phyloP scores from a whole-genome alignment of 768 basidiomycete genomes.

The Thelephora aurantiotincta region DNA sequence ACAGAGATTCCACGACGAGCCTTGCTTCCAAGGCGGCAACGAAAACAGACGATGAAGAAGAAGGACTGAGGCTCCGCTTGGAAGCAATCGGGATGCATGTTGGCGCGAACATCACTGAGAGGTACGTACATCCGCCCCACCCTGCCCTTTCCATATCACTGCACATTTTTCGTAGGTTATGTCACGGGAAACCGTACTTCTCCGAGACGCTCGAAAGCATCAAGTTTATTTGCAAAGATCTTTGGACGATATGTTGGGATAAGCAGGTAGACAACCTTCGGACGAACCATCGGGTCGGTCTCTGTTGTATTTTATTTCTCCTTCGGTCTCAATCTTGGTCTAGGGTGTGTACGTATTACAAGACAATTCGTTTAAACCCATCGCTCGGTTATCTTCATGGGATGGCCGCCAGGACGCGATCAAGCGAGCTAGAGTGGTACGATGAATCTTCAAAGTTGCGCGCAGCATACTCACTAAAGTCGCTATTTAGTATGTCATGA shows the following conservation, averaged over 20 bases:
- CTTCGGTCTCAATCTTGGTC: neutral
- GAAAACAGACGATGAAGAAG: slow-evolving; percentile 53
- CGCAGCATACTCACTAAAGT: neutral
- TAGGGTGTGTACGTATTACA: slow-evolving; percentile 91
- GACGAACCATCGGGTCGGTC: slow-evolving; percentile 79
- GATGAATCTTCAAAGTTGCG: slow-evolving; percentile 9
- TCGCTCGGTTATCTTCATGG: slow-evolving; percentile 70
- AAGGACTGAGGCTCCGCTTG: slow-evolving; percentile 49
- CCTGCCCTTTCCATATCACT: neutral
- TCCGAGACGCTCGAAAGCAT: slow-evolving; percentile 77
- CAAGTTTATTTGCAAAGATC: slow-evolving; percentile 93
- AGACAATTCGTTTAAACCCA: slow-evolving; percentile 81
- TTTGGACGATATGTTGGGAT: slow-evolving; percentile 88
- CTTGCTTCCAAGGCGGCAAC: slow-evolving; percentile 11
- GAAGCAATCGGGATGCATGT: slow-evolving; percentile 81
- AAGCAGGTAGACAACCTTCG: slow-evolving; percentile 93
- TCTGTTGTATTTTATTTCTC: neutral
- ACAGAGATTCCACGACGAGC: slow-evolving; percentile 23
- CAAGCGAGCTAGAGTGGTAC: slow-evolving; percentile 54
- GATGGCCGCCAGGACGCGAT: slow-evolving; percentile 63
- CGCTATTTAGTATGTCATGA: slow-evolving; percentile 51
- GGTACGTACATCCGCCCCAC: slow-evolving; percentile 29
- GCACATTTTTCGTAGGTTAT: slow-evolving; percentile 34
- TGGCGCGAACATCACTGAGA: slow-evolving; percentile 75
- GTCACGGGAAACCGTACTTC: slow-evolving; percentile 61